phyloP scores from a whole-genome alignment of 306 rosid genomes.

The Styphnolobium japonicum region DNA sequence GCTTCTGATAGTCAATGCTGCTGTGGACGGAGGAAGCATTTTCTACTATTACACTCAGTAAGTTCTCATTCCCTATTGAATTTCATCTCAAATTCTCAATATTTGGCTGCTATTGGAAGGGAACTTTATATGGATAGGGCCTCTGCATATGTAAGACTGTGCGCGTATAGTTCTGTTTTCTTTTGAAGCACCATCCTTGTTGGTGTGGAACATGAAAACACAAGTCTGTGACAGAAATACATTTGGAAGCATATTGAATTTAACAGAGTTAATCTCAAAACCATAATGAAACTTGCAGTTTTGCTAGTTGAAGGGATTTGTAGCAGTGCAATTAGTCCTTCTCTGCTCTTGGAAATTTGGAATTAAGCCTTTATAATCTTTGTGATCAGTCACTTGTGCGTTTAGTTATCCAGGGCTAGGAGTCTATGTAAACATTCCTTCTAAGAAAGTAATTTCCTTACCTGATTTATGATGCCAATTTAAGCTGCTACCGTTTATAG shows the following conservation, averaged over 20 bases:
- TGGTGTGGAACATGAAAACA: neutral
- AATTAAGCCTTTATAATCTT: neutral
- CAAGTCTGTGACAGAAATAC: neutral
- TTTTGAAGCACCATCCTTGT: neutral
- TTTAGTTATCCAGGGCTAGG: neutral
- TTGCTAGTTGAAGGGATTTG: neutral
- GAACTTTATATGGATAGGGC: slow-evolving; percentile 18
- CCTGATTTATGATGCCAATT: neutral
- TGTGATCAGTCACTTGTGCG: neutral
- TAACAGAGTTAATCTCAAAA: neutral
- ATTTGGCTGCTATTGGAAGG: neutral
- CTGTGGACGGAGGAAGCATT: slow-evolving; percentile 69
- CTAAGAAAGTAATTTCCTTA: neutral
- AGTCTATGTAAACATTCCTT: neutral
- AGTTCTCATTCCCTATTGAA: slow-evolving; percentile 26
- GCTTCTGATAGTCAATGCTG: slow-evolving; percentile 60
- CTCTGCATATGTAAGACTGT: neutral
- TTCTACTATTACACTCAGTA: slow-evolving; percentile 91
- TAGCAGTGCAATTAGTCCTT: neutral
- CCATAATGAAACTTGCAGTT: neutral
- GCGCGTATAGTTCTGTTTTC: neutral
- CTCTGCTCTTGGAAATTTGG: neutral
- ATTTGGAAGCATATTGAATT: neutral
- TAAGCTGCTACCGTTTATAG: neutral
- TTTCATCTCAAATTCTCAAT: neutral